Percentiles rank a stretch among this genome's conserved stretches.
Evolutionary conservation across 176 grass and related monocot genomes (phyloP).

Genomic region (Pontederia crassipes): DNA sequence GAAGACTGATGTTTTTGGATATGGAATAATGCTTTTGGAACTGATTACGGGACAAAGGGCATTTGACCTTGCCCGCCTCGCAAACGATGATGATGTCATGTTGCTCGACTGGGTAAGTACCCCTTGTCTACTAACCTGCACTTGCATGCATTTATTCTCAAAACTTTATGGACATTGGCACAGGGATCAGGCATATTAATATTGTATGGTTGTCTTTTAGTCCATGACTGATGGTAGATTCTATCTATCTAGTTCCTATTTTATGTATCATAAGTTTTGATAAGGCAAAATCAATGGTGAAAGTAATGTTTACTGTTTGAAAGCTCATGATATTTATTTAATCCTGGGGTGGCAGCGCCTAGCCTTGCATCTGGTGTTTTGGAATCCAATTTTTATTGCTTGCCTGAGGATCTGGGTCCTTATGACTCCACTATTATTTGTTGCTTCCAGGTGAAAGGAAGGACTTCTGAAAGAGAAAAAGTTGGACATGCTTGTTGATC

Average conservation of each 20-base stretch:
- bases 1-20: constrained; percentile 18
- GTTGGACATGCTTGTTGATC: constrained; percentile 14
- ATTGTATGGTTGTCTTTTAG: no score
- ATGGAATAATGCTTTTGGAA: constrained; percentile 19
- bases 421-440: not conserved
- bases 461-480: constrained; percentile 17
- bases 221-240: not conserved
- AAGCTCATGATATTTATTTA: no score
- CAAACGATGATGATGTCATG: constrained; percentile 20
- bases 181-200: not conserved
- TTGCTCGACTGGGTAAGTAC: constrained; percentile 12
- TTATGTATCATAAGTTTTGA: no score
- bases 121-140: not conserved
- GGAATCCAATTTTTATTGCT: not conserved
- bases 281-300: no score
- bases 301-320: no score
- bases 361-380: not conserved
- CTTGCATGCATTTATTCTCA: not conserved
- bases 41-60: constrained; percentile 16
- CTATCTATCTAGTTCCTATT: not conserved
- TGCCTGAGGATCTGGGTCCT: not conserved
- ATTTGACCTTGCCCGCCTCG: constrained; percentile 15
- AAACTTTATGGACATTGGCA: not conserved
- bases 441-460: constrained; percentile 12
- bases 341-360: no score